phyloP scores from a whole-genome alignment of 345 rosid species.

The Eucalyptus cladocalyx region DNA sequence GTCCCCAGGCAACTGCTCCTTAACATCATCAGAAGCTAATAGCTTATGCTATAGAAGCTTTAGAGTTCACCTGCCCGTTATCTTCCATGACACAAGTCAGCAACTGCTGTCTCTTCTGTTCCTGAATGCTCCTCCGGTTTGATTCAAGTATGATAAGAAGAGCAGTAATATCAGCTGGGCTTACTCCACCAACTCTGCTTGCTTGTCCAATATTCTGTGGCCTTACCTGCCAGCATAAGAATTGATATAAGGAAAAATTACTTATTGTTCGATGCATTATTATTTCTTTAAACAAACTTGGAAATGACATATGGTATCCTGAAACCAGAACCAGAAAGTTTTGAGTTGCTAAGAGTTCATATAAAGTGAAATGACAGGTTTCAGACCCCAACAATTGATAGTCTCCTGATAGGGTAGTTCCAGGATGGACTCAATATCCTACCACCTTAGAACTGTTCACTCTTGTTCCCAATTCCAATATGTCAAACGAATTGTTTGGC shows the following conservation, averaged over 20 bases:
- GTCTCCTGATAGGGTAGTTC: background rate
- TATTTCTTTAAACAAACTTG: background rate
- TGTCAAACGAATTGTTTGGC: no score
- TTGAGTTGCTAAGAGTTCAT: background rate
- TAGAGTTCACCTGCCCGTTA: background rate
- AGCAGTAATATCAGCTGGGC: slow-evolving; percentile 93
- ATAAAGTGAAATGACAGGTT: background rate
- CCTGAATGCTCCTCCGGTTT: slow-evolving; percentile 55
- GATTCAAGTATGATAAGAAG: slow-evolving; percentile 76
- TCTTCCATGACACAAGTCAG: slow-evolving; percentile 21
- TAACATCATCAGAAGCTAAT: background rate
- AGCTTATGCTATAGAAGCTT: background rate
- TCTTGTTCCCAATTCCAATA: background rate
- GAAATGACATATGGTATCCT: background rate
- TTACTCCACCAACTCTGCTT: slow-evolving; percentile 91
- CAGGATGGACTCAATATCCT: background rate
- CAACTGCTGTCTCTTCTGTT: slow-evolving; percentile 39
- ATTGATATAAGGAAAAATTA: background rate
- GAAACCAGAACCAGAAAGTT: background rate
- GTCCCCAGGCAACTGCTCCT: background rate
- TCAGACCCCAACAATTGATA: background rate
- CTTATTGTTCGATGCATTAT: background rate
- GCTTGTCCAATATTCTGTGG: slow-evolving; percentile 87
- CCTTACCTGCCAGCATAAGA: slow-evolving; percentile 45
- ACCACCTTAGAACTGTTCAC: background rate